Percentiles rank a stretch among this genome's conserved stretches.
phyloP scores from a whole-genome alignment of 2,329 filamentous ascomycete genomes.

The Fusarium longipes region DNA sequence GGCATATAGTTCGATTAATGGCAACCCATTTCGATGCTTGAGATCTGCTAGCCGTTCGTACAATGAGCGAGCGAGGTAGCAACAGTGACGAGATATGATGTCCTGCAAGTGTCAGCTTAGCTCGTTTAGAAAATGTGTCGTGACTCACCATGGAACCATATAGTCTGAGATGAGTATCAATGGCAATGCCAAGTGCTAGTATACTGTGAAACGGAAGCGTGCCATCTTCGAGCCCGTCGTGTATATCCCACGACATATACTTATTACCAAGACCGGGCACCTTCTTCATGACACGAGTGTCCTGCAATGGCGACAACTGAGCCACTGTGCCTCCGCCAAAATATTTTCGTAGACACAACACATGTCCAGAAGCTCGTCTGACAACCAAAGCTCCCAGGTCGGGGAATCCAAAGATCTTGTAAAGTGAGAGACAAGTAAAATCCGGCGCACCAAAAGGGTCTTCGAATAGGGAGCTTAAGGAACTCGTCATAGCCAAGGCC shows the following conservation, averaged over 20 bases:
- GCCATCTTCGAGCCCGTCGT: conserved; percentile 74
- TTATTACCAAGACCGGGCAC: conserved; percentile 52
- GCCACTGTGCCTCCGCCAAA: conserved; percentile 77
- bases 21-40: conserved; percentile 63
- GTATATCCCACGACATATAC: conserved; percentile 57
- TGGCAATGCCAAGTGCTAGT: conserved; percentile 69
- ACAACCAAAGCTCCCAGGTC: conserved; percentile 71
- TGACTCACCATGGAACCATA: conserved; percentile 64
- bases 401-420: conserved; percentile 76
- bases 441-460: conserved; percentile 65
- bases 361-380: conserved; percentile 64
- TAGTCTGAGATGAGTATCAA: conserved; percentile 65
- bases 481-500: conserved; percentile 71
- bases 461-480: conserved; percentile 63
- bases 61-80: conserved; percentile 62
- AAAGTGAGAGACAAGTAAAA: conserved; percentile 70
- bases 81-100: conserved; percentile 68
- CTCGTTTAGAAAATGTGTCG: background rate
- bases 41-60: conserved; percentile 61
- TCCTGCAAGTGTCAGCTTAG: conserved; percentile 36
- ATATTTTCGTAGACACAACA: conserved; percentile 67
- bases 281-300: conserved; percentile 52
- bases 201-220: conserved; percentile 74
- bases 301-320: conserved; percentile 54
- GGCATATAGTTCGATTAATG: conserved; percentile 66